Evolutionary conservation across 495 filamentous ascomycete species (phyloP).

Genomic region (Cladorrhinum samala): DNA sequence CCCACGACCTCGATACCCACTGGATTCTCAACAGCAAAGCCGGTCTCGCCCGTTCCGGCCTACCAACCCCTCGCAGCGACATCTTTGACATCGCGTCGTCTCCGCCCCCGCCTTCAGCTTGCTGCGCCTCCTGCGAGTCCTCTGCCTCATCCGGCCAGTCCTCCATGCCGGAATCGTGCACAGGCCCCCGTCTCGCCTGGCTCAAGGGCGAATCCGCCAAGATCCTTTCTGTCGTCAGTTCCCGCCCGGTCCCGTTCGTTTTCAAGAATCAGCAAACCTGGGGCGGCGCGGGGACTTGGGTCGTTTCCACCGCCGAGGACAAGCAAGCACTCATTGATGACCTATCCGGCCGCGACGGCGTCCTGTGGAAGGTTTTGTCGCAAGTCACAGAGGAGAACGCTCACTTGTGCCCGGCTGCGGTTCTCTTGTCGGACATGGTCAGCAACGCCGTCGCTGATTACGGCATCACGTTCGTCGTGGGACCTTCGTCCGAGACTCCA

Average conservation of each 20-base stretch:
- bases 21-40: constrained; percentile 30
- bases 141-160: background rate
- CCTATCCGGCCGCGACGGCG: constrained; percentile 13
- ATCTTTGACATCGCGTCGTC: constrained; percentile 12
- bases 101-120: background rate
- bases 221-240: constrained; percentile 11
- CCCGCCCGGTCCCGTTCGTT: constrained; percentile 25
- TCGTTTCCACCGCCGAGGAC: constrained; percentile 15
- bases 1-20: constrained; percentile 22
- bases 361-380: constrained; percentile 22
- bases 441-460: constrained; percentile 20
- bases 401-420: constrained; percentile 19
- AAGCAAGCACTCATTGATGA: constrained; percentile 16
- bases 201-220: constrained; percentile 14
- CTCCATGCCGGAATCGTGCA: constrained; percentile 18
- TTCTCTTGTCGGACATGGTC: constrained; percentile 26
- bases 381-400: constrained; percentile 20
- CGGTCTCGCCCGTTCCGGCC: constrained; percentile 15
- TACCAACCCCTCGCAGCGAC: constrained; percentile 20
- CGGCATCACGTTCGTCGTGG: constrained; percentile 28
- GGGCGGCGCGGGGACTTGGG: constrained; percentile 32
- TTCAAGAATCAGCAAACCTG: constrained; percentile 33
- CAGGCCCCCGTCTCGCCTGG: constrained; percentile 20
- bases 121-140: constrained; percentile 17
- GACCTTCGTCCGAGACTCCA: constrained; percentile 6